These are phyloP conservation scores for Ophiostoma angusticollis DNA, from an alignment of 2,329 filamentous ascomycete species.

Conservation along the genomic window DNA sequence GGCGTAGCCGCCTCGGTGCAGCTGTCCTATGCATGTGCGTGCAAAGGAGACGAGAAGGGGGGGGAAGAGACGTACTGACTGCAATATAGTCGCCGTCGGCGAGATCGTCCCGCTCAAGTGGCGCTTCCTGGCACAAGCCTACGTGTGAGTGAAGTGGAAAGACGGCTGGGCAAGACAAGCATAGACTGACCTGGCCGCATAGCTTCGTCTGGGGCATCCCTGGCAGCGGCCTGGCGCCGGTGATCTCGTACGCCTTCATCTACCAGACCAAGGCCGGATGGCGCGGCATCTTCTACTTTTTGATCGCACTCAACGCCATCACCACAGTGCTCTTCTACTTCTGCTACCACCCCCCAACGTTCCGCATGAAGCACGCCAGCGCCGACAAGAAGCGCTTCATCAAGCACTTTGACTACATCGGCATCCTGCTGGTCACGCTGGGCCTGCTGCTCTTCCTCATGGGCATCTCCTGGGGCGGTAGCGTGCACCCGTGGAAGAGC, in stretches of 20 bases:
- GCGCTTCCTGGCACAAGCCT: conserved; percentile 1
- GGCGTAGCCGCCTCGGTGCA: not conserved
- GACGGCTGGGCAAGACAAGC: too few species aligned
- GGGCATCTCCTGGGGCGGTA: conserved; percentile 4
- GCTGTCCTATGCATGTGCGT: not conserved
- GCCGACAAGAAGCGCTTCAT: not conserved
- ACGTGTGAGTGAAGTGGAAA: too few species aligned
- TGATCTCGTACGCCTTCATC: conserved; percentile 1
- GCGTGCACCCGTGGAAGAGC: conserved; percentile 14
- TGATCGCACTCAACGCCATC: not conserved
- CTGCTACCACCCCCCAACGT: conserved; percentile 4
- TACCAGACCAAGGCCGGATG: not conserved
- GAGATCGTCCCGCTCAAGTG: conserved; percentile 3
- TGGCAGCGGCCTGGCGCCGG: not conserved
- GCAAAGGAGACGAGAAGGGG: too few species aligned
- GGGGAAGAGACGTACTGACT: too few species aligned
- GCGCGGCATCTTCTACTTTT: conserved; percentile 1
- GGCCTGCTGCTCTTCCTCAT: conserved; percentile 1
- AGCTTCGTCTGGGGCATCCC: not conserved
- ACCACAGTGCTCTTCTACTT: conserved; percentile 6
- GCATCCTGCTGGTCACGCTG: not conserved
- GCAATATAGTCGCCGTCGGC: not conserved
- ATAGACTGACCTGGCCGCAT: too few species aligned
- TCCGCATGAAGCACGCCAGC: not conserved
- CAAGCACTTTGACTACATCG: conserved; percentile 3